Base-by-base conservation (phyloP, 176 grass and related monocot genomes). In the Avena sativa region DNA sequence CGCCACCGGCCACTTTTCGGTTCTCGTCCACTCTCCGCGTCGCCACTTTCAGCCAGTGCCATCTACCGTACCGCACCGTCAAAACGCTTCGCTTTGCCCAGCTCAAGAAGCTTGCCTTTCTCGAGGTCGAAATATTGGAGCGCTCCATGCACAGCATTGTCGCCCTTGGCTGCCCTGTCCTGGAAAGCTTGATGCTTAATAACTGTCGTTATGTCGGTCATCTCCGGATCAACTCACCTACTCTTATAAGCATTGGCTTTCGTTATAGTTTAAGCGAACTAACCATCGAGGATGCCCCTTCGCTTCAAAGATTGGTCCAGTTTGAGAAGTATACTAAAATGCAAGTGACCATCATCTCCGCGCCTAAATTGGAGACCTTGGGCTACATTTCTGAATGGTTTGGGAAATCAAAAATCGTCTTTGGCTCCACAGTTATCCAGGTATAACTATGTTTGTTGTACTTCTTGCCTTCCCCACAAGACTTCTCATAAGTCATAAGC, bases 1-100 rank as follows among this genome's bases (percentile, higher is more conserved):
- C 53, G 53, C 53, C 78, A 12, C 66, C 72, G 11, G 55, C 74
- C 11, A 59, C 82, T 85, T 88, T 92, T 34, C 89, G 71, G 12
- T 83, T 73, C 81, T 44, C 68, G 0, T 10, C 32, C 8, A 26
- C 20, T 9, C 50, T 83, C 3, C n/a, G 50, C 7, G 50, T 13
- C 12, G 81, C 34, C 52, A 59, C 67, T 0, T 4, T 83, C 34
- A 19, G 36, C 14, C 8, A 25, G 59, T 62, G 59, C 59, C 21
- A 10, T 60, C 58, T 60, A 8, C 20, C 58, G 8, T 19, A 46
- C 14, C n/a, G 1, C 4, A 4, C 12, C 1, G n/a, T 16, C 52
- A 6, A 47, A 8, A 16, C 19, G 3, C 36, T 83, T 30, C 20
- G 3, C 2, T 83, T 83, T 16, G 20, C 53, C 51, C 7, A 44